Conservation (phyloP, 2,329 filamentous ascomycete species). For the Cercospora berteroae region DNA sequence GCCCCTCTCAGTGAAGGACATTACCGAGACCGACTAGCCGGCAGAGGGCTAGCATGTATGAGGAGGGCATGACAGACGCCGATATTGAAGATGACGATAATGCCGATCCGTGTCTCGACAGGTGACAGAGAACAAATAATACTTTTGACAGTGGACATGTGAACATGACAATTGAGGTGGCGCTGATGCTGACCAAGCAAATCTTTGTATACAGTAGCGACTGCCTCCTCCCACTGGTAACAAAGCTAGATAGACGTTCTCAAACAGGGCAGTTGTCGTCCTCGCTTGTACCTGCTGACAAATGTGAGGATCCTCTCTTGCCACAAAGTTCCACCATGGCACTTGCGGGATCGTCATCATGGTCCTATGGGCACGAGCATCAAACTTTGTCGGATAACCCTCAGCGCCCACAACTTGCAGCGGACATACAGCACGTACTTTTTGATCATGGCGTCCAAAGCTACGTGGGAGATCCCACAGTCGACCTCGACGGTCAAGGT, state of each 20-base stretch:
- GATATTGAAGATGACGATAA: conserved; percentile 1
- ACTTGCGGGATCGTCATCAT: neutral
- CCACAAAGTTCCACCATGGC: neutral
- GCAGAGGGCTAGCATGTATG: neutral
- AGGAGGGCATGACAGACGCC: neutral
- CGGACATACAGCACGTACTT: neutral
- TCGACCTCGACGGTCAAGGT: conserved; percentile 7
- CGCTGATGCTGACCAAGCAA: conserved; percentile 2
- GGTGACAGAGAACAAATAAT: conserved; percentile 4
- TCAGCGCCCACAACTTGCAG: neutral
- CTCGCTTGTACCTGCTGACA: conserved; percentile 1
- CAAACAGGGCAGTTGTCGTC: neutral
- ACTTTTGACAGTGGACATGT: conserved; percentile 5
- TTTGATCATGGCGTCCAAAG: neutral
- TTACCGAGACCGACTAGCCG: neutral
- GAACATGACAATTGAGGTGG: conserved; percentile 1
- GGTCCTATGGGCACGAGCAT: neutral
- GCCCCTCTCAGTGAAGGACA: neutral
- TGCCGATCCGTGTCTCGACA: neutral
- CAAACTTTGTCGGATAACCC: neutral
- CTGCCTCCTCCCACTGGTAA: neutral
- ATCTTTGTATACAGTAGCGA: neutral
- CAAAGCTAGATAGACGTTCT: neutral
- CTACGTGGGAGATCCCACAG: neutral
- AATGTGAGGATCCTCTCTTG: neutral